Conservation (phyloP, 2,329 filamentous ascomycete species). For the Trichoderma sp. region DNA sequence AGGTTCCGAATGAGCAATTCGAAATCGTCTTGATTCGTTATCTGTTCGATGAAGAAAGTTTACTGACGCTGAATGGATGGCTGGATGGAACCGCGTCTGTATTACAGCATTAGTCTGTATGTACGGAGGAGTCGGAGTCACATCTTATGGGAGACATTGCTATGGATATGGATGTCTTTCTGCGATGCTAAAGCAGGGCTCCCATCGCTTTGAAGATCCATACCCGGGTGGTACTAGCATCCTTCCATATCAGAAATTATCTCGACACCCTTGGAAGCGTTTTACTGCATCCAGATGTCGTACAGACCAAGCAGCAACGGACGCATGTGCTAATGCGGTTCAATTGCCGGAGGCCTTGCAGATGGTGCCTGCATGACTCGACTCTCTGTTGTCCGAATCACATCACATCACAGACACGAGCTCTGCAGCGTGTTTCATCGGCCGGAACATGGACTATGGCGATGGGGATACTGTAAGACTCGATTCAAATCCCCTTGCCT, state of each 20-base stretch:
- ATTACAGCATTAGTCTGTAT: too few relatives aligned
- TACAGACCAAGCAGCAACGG: slow-evolving; percentile 5
- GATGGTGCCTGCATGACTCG: slow-evolving; percentile 17
- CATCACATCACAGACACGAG: slow-evolving; percentile 13
- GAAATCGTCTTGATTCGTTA: neutral
- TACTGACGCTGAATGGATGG: neutral
- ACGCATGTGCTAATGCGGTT: slow-evolving; percentile 13
- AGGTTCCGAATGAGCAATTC: neutral
- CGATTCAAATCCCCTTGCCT: neutral
- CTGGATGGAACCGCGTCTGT: neutral
- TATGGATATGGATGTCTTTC: too few relatives aligned
- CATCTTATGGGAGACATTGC: neutral
- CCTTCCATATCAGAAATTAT: neutral
- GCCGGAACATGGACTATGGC: neutral
- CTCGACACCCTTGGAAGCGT: neutral
- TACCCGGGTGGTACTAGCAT: neutral
- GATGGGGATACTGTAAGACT: neutral
- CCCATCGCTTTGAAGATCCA: neutral
- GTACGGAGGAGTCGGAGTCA: neutral
- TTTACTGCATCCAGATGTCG: slow-evolving; percentile 9
- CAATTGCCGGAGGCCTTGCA: slow-evolving; percentile 15
- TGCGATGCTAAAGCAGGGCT: neutral
- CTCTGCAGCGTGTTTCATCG: neutral
- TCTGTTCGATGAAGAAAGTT: neutral
- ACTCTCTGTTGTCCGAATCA: neutral